These are phyloP conservation scores for Hippophae tibetana DNA, from an alignment of 306 rosid genomes.

Conservation along the genomic window DNA sequence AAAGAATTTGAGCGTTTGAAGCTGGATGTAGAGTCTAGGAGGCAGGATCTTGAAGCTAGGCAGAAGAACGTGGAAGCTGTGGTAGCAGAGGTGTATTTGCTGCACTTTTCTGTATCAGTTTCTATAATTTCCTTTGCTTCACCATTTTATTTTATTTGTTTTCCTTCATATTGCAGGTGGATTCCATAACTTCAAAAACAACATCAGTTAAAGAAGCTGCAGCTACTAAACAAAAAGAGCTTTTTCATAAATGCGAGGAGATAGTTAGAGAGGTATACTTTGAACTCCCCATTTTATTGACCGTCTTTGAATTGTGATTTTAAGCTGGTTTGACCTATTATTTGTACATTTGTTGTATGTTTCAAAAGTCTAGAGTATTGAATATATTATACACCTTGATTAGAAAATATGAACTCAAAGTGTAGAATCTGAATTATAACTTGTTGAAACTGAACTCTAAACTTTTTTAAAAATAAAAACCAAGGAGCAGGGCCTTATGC, in stretches of 20 bases:
- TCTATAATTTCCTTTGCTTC: slow-evolving; percentile 3
- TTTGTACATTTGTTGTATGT: no score
- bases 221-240: slow-evolving; percentile 33
- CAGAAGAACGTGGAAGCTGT: slow-evolving; percentile 53
- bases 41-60: slow-evolving; percentile 45
- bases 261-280: slow-evolving; percentile 38
- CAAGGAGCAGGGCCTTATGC: no score
- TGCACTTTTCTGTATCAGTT: slow-evolving; percentile 4
- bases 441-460: no score
- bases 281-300: slow-evolving; percentile 4
- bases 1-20: slow-evolving; percentile 31
- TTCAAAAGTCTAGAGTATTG: no score
- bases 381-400: no score
- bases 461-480: no score
- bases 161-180: slow-evolving; percentile 40
- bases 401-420: no score
- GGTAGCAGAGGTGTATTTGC: slow-evolving; percentile 43
- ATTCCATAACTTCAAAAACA: slow-evolving; percentile 31
- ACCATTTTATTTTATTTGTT: slow-evolving; percentile 8
- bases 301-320: not conserved
- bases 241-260: slow-evolving; percentile 37
- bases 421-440: no score
- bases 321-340: not conserved
- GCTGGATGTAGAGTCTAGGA: slow-evolving; percentile 57
- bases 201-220: slow-evolving; percentile 38